phyloP scores from a whole-genome alignment of 805 yeast genomes.

The Tetrapisispora fleetii region DNA sequence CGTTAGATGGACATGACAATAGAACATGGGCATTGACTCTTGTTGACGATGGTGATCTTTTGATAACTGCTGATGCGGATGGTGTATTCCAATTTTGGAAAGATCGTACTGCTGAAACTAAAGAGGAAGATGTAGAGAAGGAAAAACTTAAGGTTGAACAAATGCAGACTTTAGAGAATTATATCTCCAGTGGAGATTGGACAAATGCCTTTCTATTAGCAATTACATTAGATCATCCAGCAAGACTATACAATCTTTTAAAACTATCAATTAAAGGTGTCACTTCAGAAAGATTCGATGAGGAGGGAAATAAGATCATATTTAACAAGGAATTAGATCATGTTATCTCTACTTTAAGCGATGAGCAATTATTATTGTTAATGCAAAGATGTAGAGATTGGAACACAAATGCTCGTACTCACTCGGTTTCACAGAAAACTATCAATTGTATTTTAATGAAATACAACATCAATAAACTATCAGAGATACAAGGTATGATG shows the following conservation, averaged over 20 bases:
- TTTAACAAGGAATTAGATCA: conserved; percentile 47
- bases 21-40: conserved; percentile 86
- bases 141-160: conserved; percentile 60
- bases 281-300: conserved; percentile 4
- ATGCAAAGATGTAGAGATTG: conserved; percentile 82
- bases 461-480: conserved; percentile 45
- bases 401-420: conserved; percentile 83
- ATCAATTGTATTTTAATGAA: conserved; percentile 52
- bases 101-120: conserved; percentile 73
- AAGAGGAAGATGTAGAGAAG: conserved; percentile 40
- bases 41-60: conserved; percentile 52
- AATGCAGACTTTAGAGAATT: conserved; percentile 79
- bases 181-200: conserved; percentile 68
- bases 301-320: conserved; percentile 9
- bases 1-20: conserved; percentile 88
- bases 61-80: conserved; percentile 90
- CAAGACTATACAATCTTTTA: conserved; percentile 72
- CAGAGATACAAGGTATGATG: conserved; percentile 59
- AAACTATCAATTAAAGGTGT: conserved; percentile 50
- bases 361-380: conserved; percentile 49
- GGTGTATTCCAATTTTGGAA: conserved; percentile 84
- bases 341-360: conserved; percentile 46
- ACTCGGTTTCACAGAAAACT: conserved; percentile 70
- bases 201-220: conserved; percentile 80
- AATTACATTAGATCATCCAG: conserved; percentile 79